A percentile compares a stretch with the other conserved stretches of the same genome.
Conservation (phyloP, 176 grass and related monocot species). For the Carex scoparia region DNA sequence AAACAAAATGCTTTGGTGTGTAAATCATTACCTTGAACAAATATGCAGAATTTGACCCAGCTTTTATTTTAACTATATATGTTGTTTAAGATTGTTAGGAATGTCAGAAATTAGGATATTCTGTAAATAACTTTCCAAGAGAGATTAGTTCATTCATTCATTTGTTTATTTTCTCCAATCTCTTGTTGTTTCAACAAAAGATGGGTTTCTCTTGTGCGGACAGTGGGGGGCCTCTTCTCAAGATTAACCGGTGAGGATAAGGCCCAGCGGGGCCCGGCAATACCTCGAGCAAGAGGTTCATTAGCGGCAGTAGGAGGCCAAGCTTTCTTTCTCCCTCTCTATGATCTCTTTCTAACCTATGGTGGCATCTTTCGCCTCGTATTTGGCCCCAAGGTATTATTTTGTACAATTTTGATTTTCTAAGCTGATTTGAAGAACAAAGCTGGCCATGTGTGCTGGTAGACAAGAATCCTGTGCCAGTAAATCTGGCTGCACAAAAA, state of each 20-base stretch:
- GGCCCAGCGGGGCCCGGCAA: slow-evolving; percentile 31
- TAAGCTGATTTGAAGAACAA: not conserved
- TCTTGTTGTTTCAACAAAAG: slow-evolving; percentile 33
- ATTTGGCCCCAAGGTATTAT: slow-evolving; percentile 75
- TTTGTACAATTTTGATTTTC: not conserved
- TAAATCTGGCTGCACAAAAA: not conserved
- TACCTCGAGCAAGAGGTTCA: slow-evolving; percentile 70
- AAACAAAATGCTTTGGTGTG: not conserved
- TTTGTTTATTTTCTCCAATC: slow-evolving; percentile 7
- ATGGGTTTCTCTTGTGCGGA: slow-evolving; percentile 43
- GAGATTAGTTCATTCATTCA: not conserved
- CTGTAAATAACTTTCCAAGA: not conserved
- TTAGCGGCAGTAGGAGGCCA: slow-evolving; percentile 40
- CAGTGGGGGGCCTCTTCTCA: slow-evolving; percentile 41
- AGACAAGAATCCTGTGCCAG: not conserved
- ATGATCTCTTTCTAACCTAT: slow-evolving; percentile 83
- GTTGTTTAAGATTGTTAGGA: not conserved
- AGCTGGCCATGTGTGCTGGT: not conserved
- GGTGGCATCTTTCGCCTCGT: slow-evolving; percentile 95
- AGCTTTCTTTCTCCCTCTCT: slow-evolving; percentile 88
- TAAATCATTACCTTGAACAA: not conserved
- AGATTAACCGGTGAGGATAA: slow-evolving; percentile 28
- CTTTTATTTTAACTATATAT: not conserved
- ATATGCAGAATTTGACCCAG: not conserved
- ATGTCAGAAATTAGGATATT: not conserved